These are phyloP conservation scores for Ramaria rubella DNA, from an alignment of 768 basidiomycete species.

Conservation along the genomic window DNA sequence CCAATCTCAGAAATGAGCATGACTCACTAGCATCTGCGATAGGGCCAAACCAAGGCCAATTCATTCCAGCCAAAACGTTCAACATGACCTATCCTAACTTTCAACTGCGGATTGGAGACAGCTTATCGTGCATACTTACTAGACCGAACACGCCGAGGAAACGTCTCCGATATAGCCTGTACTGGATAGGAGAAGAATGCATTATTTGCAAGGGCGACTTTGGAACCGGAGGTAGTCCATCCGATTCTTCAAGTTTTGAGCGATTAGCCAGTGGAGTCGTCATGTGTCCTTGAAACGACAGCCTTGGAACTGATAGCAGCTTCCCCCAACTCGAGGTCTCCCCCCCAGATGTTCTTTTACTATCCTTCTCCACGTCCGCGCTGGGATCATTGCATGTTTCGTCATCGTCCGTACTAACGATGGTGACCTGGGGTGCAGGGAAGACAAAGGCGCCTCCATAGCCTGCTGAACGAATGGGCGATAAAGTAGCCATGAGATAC, in stretches of 20 bases:
- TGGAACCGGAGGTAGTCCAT: no score
- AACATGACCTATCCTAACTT: no score
- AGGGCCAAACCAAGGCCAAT: slow-evolving; percentile 80
- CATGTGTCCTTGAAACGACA: not conserved
- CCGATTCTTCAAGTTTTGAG: no score
- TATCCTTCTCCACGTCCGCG: not conserved
- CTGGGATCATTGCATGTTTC: not conserved
- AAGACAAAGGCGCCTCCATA: not conserved
- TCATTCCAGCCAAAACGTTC: slow-evolving; percentile 57
- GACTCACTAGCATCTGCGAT: slow-evolving; percentile 60
- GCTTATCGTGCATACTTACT: no score
- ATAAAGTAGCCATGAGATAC: no score
- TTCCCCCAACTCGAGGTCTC: not conserved
- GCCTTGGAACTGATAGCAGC: not conserved
- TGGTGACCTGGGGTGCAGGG: not conserved
- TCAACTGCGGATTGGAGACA: no score
- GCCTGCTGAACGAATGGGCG: not conserved
- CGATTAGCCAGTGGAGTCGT: no score
- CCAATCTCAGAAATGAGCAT: not conserved
- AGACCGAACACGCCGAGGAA: slow-evolving; percentile 61
- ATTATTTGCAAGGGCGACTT: no score
- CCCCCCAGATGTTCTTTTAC: no score
- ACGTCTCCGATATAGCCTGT: slow-evolving; percentile 63
- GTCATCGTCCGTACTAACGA: no score
- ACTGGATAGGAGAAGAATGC: slow-evolving; percentile 22